These are phyloP conservation scores for Suhomyces kilbournensis DNA, from an alignment of 805 yeast genomes.

Conservation along the genomic window DNA sequence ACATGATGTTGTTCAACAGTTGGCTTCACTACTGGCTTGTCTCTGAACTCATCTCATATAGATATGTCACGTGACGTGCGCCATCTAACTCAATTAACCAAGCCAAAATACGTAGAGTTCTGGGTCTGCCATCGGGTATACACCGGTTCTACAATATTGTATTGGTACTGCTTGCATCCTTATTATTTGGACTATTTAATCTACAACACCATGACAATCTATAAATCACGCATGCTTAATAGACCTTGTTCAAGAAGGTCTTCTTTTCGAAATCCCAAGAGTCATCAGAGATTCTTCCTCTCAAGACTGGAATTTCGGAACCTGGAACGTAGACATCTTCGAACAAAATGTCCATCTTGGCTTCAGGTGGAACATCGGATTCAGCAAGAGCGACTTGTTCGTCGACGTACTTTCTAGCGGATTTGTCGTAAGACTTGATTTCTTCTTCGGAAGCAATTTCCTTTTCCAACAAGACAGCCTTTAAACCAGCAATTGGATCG, in stretches of 20 bases:
- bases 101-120: neutral
- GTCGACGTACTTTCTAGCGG: conserved; percentile 92
- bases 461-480: conserved; percentile 77
- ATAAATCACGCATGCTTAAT: conserved; percentile 21
- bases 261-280: conserved; percentile 75
- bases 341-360: conserved; percentile 88
- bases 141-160: too few species aligned
- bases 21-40: neutral
- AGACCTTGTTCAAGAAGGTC: conserved; percentile 45
- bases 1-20: conserved; percentile 1
- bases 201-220: neutral
- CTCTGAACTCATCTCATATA: neutral
- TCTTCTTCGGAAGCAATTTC: conserved; percentile 91
- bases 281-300: conserved; percentile 97
- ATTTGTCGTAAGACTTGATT: conserved; percentile 91
- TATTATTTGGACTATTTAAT: neutral
- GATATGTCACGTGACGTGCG: neutral
- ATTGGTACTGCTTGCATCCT: neutral
- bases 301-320: conserved; percentile 82
- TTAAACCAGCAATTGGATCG: conserved; percentile 96
- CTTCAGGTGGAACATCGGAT: conserved; percentile 92
- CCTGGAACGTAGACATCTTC: conserved; percentile 97
- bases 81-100: neutral
- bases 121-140: neutral
- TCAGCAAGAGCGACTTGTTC: conserved; percentile 94